Conservation (phyloP, 179 eudicot genomes). For the Carnegiea gigantea region DNA sequence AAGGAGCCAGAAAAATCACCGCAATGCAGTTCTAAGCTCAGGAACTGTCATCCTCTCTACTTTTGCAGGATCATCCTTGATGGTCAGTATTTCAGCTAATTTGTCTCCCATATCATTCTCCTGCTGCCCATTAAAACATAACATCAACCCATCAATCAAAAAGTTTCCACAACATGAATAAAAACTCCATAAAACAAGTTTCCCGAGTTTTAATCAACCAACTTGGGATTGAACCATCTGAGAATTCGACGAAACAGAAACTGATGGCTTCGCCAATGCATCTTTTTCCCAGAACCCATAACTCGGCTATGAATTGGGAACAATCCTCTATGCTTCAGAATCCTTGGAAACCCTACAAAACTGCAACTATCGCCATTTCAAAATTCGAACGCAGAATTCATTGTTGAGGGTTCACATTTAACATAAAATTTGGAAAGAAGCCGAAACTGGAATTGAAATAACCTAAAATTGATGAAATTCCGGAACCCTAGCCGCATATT, state of each 20-base stretch:
- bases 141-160: background rate
- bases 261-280: constrained; percentile 18
- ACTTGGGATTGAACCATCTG: constrained; percentile 33
- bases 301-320: constrained; percentile 26
- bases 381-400: background rate
- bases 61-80: constrained; percentile 36
- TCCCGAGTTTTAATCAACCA: background rate
- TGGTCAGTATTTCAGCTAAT: constrained; percentile 26
- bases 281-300: constrained; percentile 35
- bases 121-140: constrained; percentile 27
- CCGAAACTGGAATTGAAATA: background rate
- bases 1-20: constrained; percentile 35
- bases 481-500: constrained; percentile 39
- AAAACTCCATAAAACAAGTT: background rate
- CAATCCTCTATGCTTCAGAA: constrained; percentile 26
- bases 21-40: constrained; percentile 60
- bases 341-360: constrained; percentile 40
- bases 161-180: background rate
- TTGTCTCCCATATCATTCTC: constrained; percentile 21
- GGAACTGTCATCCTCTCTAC: constrained; percentile 70
- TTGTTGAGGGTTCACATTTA: background rate
- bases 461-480: constrained; percentile 22
- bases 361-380: constrained; percentile 28
- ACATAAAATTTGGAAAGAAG: background rate
- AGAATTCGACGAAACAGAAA: constrained; percentile 13